phyloP scores from a whole-genome alignment of 192 early-diverging fungal species.

The Funneliformis mosseae region DNA sequence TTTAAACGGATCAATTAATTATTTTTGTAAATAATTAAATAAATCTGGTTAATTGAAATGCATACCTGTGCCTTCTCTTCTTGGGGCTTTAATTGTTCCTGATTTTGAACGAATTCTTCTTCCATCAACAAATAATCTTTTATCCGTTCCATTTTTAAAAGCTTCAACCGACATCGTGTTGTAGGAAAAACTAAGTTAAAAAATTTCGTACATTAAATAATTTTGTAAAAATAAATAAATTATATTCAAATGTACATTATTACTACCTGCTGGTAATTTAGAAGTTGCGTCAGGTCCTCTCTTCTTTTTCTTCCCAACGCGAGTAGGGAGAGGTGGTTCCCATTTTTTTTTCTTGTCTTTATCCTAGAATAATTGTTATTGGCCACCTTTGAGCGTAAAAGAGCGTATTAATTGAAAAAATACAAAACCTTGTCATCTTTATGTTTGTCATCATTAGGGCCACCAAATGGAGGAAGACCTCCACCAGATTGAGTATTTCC shows the following conservation, averaged over 20 bases:
- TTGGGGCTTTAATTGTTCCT: slow-evolving; percentile 95
- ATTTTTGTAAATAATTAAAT: neutral
- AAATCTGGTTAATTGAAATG: too few relatives aligned
- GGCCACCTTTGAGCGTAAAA: neutral
- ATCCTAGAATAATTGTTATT: slow-evolving; percentile 42
- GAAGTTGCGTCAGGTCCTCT: slow-evolving; percentile 87
- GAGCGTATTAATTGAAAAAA: neutral
- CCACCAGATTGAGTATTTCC: slow-evolving; percentile 85
- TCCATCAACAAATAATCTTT: slow-evolving; percentile 99
- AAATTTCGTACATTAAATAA: slow-evolving; percentile 13
- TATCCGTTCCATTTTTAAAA: slow-evolving; percentile 96
- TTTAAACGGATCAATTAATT: neutral
- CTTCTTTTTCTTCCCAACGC: slow-evolving; percentile 98
- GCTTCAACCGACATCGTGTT: slow-evolving; percentile 94
- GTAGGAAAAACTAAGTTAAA: slow-evolving; percentile 85
- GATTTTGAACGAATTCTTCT: slow-evolving; percentile 99
- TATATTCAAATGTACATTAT: neutral
- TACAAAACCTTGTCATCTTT: slow-evolving; percentile 56
- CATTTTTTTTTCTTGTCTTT: slow-evolving; percentile 95
- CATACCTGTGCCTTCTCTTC: slow-evolving; percentile 78
- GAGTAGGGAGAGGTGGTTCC: slow-evolving; percentile 98
- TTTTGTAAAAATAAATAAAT: neutral
- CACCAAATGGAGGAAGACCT: slow-evolving; percentile 64
- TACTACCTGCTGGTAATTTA: slow-evolving; percentile 88
- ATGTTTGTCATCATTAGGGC: slow-evolving; percentile 47